Evolutionary conservation across 345 rosid species (phyloP).

Genomic region (Xanthoceras sorbifolium): DNA sequence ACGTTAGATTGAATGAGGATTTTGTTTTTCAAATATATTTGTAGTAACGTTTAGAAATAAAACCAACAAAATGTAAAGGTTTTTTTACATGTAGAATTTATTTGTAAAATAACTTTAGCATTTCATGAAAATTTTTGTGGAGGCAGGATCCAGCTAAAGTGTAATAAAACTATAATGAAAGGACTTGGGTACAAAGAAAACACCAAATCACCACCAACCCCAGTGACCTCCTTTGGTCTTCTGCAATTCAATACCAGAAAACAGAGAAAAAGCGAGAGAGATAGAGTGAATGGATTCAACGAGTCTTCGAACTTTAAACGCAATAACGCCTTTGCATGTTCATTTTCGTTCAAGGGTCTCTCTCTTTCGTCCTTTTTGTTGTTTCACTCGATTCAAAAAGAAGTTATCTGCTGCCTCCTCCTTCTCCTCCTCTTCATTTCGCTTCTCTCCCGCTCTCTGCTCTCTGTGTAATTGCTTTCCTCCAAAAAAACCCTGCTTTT

Average conservation of each 20-base stretch:
- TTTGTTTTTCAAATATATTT: too few species aligned
- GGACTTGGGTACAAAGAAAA: background rate
- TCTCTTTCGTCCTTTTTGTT: slow-evolving; percentile 32
- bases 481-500: background rate
- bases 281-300: slow-evolving; percentile 8
- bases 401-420: slow-evolving; percentile 25
- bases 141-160: too few species aligned
- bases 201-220: background rate
- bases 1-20: too few species aligned
- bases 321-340: slow-evolving; percentile 34
- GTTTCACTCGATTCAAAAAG: slow-evolving; percentile 33
- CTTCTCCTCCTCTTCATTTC: slow-evolving; percentile 21
- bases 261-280: background rate
- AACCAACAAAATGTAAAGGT: too few species aligned
- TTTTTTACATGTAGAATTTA: too few species aligned
- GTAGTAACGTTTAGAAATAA: too few species aligned
- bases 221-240: background rate
- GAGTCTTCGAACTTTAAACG: slow-evolving; percentile 42
- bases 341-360: slow-evolving; percentile 32
- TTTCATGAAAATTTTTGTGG: too few species aligned
- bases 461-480: slow-evolving; percentile 35
- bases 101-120: too few species aligned
- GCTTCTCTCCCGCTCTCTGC: slow-evolving; percentile 39
- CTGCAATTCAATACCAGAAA: background rate
- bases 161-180: background rate